Conservation (phyloP, 2,329 filamentous ascomycete genomes). For the Aureobasidium leucospermi region DNA sequence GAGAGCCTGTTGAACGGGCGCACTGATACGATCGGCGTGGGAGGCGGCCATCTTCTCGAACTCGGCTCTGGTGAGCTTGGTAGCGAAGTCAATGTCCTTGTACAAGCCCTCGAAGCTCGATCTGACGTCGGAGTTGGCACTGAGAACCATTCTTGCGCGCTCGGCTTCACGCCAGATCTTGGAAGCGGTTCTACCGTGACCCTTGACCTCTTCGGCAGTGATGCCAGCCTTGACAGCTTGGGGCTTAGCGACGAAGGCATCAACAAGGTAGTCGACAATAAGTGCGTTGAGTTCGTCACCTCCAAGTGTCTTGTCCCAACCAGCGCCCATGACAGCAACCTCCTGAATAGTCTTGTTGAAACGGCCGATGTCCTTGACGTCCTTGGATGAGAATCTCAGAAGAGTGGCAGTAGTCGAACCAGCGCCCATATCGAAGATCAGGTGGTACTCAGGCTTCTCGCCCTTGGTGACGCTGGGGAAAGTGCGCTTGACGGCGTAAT, state of each 20-base stretch:
- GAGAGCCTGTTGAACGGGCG: slow-evolving; percentile 67
- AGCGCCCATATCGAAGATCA: slow-evolving; percentile 97
- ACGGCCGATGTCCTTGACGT: slow-evolving; percentile 83
- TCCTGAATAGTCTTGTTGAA: slow-evolving; percentile 97
- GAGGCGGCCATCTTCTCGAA: slow-evolving; percentile 72
- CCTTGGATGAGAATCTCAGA: slow-evolving; percentile 79
- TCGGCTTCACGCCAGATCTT: slow-evolving; percentile 93
- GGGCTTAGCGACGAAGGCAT: slow-evolving; percentile 63
- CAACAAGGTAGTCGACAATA: slow-evolving; percentile 82
- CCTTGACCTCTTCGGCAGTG: slow-evolving; percentile 55
- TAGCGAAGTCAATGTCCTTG: slow-evolving; percentile 88
- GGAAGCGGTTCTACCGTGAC: slow-evolving; percentile 75
- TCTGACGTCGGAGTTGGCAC: slow-evolving; percentile 78
- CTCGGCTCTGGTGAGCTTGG: slow-evolving; percentile 70
- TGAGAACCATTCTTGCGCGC: slow-evolving; percentile 77
- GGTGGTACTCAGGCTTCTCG: slow-evolving; percentile 79
- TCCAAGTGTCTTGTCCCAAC: slow-evolving; percentile 84
- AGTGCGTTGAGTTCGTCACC: slow-evolving; percentile 83
- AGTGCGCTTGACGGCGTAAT: slow-evolving; percentile 86
- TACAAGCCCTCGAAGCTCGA: slow-evolving; percentile 82
- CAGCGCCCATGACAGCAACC: slow-evolving; percentile 76
- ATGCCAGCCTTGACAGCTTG: slow-evolving; percentile 57
- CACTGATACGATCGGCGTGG: slow-evolving; percentile 60
- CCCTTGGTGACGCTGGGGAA: slow-evolving; percentile 81
- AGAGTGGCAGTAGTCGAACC: slow-evolving; percentile 88